Evolutionary conservation across 805 yeast species (phyloP).

Genomic region (Starmerella bacillaris): DNA sequence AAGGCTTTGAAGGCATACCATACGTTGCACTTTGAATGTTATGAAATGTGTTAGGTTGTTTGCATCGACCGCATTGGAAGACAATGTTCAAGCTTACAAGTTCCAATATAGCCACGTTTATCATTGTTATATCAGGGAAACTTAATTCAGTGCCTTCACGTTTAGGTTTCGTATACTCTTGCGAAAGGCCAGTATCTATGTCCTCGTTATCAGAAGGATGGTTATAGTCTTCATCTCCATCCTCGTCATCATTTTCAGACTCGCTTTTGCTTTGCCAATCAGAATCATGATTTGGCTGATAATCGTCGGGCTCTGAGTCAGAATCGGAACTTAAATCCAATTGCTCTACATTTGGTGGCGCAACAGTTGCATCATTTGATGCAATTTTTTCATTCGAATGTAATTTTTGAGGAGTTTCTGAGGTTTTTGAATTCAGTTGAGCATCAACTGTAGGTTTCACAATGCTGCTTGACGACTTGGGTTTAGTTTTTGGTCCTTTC

Average conservation of each 20-base stretch:
- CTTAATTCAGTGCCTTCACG: slow-evolving; percentile 23
- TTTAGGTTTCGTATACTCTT: slow-evolving; percentile 7
- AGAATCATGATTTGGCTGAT: slow-evolving; percentile 1
- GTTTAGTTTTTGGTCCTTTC: not conserved
- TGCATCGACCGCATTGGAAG: slow-evolving; percentile 25
- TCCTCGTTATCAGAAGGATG: slow-evolving; percentile 21
- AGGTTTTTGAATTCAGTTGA: not conserved
- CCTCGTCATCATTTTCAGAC: slow-evolving; percentile 9
- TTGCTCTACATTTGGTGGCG: not conserved
- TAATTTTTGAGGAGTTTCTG: not conserved
- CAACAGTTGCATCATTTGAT: not conserved
- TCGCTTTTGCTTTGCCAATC: not conserved
- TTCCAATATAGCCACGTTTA: slow-evolving; percentile 23
- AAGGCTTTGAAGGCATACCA: slow-evolving; percentile 21
- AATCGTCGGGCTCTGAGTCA: slow-evolving; percentile 4
- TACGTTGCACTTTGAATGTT: slow-evolving; percentile 23
- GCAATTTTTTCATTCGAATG: not conserved
- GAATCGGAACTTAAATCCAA: slow-evolving; percentile 4
- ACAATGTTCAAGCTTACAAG: slow-evolving; percentile 22
- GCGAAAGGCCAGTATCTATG: slow-evolving; percentile 6
- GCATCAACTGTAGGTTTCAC: not conserved
- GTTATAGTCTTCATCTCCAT: slow-evolving; percentile 11
- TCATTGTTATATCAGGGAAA: slow-evolving; percentile 21
- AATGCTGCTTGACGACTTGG: not conserved
- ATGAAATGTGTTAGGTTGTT: slow-evolving; percentile 21